phyloP scores from a whole-genome alignment of 2,329 filamentous ascomycete genomes.

The Cryphonectria carpinicola region DNA sequence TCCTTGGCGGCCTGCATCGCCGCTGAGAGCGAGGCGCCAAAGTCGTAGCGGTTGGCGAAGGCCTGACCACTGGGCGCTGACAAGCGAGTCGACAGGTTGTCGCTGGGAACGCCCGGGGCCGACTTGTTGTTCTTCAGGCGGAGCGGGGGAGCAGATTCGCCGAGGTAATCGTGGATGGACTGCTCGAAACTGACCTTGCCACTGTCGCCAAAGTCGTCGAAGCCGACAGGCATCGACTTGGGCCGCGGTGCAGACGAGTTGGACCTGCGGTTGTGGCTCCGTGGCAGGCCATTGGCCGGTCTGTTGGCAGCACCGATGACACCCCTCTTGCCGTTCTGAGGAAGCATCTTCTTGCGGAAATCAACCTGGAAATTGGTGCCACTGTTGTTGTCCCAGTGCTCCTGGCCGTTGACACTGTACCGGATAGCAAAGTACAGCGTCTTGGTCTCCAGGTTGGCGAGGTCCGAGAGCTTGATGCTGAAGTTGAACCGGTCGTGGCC shows the following conservation, averaged over 20 bases:
- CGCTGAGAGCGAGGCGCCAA: slow-evolving; percentile 85
- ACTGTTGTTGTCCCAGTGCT: slow-evolving; percentile 95
- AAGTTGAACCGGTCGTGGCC: slow-evolving; percentile 91
- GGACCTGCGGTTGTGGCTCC: slow-evolving; percentile 62
- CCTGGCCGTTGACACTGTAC: slow-evolving; percentile 80
- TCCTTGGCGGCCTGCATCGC: slow-evolving; percentile 78
- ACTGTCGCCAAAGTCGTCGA: slow-evolving; percentile 74
- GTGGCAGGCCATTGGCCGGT: slow-evolving; percentile 61
- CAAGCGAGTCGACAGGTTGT: slow-evolving; percentile 58
- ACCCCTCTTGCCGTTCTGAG: slow-evolving; percentile 61
- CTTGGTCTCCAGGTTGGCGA: slow-evolving; percentile 89
- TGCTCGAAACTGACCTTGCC: slow-evolving; percentile 62
- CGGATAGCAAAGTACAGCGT: slow-evolving; percentile 90
- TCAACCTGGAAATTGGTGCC: slow-evolving; percentile 90
- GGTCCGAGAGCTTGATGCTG: slow-evolving; percentile 88
- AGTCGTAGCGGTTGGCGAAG: slow-evolving; percentile 94
- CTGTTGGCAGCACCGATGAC: slow-evolving; percentile 55
- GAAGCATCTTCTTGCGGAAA: slow-evolving; percentile 78
- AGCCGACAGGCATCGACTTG: slow-evolving; percentile 59
- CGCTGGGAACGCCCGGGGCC: slow-evolving; percentile 63
- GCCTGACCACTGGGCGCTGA: slow-evolving; percentile 67
- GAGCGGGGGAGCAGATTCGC: slow-evolving; percentile 64
- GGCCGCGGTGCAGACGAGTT: slow-evolving; percentile 50
- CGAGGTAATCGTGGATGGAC: slow-evolving; percentile 64
- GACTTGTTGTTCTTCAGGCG: slow-evolving; percentile 74